These are phyloP conservation scores for Rhizophlyctis rosea DNA, from an alignment of 192 early-diverging fungal genomes.

Conservation along the genomic window DNA sequence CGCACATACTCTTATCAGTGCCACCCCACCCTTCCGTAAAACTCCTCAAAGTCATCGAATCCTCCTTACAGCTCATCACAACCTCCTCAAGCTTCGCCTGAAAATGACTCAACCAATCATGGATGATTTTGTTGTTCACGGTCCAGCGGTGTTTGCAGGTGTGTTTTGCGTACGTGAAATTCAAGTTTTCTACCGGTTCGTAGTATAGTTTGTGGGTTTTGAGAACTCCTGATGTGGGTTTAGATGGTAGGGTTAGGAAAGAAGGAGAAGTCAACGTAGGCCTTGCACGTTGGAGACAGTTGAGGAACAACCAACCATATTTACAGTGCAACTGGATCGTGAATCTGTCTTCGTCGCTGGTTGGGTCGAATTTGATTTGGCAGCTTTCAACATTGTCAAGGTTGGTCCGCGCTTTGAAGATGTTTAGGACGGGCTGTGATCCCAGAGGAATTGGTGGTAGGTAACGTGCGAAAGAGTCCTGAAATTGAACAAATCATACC, in stretches of 20 bases:
- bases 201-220: slow-evolving; percentile 44
- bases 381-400: slow-evolving; percentile 39
- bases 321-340: slow-evolving; percentile 38
- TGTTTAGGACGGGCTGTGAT: slow-evolving; percentile 30
- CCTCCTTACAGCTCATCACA: slow-evolving; percentile 26
- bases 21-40: slow-evolving; percentile 12
- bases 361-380: slow-evolving; percentile 7
- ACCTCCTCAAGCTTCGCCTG: slow-evolving; percentile 34
- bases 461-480: slow-evolving; percentile 1
- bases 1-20: background rate
- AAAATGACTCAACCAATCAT: slow-evolving; percentile 41
- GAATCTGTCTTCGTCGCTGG: slow-evolving; percentile 28
- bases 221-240: slow-evolving; percentile 24
- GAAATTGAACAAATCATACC: slow-evolving; percentile 7
- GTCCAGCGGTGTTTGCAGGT: slow-evolving; percentile 26
- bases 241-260: background rate
- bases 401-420: slow-evolving; percentile 26
- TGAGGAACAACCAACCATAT: too few relatives aligned
- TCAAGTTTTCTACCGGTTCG: slow-evolving; percentile 28
- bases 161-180: slow-evolving; percentile 32
- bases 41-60: slow-evolving; percentile 16
- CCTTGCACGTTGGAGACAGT: slow-evolving; percentile 8
- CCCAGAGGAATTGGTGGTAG: background rate
- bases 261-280: background rate
- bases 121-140: slow-evolving; percentile 32